Evolutionary conservation across 129 eudicot species (phyloP).

Genomic region (Cynara cardunculus): DNA sequence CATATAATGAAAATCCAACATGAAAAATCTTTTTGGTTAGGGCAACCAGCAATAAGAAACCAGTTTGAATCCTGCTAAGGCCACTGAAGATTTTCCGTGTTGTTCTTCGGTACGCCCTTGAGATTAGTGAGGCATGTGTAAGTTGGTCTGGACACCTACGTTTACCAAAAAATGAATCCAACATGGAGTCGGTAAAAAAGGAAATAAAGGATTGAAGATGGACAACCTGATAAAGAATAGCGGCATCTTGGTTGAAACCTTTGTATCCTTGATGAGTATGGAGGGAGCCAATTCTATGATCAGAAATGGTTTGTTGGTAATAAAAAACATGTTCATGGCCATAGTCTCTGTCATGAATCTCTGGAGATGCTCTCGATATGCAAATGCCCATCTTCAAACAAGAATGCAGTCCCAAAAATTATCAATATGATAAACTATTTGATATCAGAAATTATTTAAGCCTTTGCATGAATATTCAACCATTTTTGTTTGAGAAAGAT

Average conservation of each 20-base stretch:
- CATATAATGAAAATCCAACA: neutral
- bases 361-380: slow-evolving; percentile 66
- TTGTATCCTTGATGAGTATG: slow-evolving; percentile 67
- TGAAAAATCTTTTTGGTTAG: no score
- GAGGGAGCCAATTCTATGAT: slow-evolving; percentile 42
- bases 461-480: no score
- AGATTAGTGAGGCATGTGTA: no score
- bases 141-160: neutral
- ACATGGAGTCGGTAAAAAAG: no score
- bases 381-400: slow-evolving; percentile 94
- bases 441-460: no score
- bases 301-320: slow-evolving; percentile 24
- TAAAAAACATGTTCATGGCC: slow-evolving; percentile 61
- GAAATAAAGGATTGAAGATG: neutral
- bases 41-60: no score
- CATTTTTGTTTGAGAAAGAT: no score
- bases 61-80: neutral
- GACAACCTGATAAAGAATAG: slow-evolving; percentile 66
- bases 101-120: neutral
- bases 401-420: no score
- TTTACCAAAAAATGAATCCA: no score
- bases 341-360: slow-evolving; percentile 52
- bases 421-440: no score
- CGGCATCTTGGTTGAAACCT: slow-evolving; percentile 82
- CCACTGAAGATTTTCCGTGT: neutral